These are phyloP conservation scores for Pholiota microspora DNA, from an alignment of 768 basidiomycete species.

Conservation along the genomic window DNA sequence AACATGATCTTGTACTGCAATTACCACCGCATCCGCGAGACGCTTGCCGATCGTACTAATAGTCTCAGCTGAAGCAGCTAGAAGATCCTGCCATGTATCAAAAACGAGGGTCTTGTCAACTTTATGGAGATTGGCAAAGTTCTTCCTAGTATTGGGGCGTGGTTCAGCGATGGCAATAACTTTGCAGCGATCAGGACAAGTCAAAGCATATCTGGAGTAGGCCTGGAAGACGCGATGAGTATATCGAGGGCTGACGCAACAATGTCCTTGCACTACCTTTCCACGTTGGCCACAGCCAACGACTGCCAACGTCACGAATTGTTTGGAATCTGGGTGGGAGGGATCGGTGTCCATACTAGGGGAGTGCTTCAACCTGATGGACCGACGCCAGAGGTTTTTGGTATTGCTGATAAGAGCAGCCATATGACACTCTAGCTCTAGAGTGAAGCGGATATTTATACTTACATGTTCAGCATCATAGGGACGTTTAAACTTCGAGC, in stretches of 20 bases:
- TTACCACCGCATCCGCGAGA: conserved; percentile 78
- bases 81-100: conserved; percentile 66
- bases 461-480: too few relatives aligned
- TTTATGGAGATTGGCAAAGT: conserved; percentile 54
- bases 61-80: conserved; percentile 63
- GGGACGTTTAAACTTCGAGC: too few relatives aligned
- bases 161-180: conserved; percentile 88
- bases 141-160: conserved; percentile 57
- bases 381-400: conserved; percentile 35
- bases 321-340: conserved; percentile 9
- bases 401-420: conserved; percentile 28
- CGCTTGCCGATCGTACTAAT: conserved; percentile 62
- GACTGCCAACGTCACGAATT: conserved; percentile 68
- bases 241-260: neutral
- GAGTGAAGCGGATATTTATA: conserved; percentile 2
- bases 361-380: conserved; percentile 24
- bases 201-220: conserved; percentile 64
- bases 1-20: conserved; percentile 80
- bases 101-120: conserved; percentile 74
- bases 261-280: too few relatives aligned
- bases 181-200: conserved; percentile 61
- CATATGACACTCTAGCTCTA: conserved; percentile 21
- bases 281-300: conserved; percentile 87
- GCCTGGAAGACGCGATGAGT: conserved; percentile 32
- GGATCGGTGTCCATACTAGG: conserved; percentile 7